Conservation (phyloP, 1,284 basidiomycete genomes). For the Grifola frondosa region DNA sequence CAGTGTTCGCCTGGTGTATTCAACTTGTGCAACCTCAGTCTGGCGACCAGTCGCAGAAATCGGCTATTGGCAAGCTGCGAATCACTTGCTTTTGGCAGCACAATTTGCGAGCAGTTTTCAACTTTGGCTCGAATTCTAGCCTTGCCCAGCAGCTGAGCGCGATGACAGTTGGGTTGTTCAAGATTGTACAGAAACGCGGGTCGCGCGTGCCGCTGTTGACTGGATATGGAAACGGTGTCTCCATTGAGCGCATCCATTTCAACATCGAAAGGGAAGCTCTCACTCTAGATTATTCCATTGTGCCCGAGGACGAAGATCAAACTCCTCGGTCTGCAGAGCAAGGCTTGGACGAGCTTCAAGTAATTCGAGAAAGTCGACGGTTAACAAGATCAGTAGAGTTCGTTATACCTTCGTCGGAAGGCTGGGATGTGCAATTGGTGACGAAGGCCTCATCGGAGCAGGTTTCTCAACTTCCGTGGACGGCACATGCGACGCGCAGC, state of each 20-base stretch:
- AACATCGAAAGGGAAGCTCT: slow-evolving; percentile 82
- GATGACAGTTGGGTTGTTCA: slow-evolving; percentile 78
- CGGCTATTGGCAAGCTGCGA: slow-evolving; percentile 49
- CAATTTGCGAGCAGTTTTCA: slow-evolving; percentile 89
- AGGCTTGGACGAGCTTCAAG: slow-evolving; percentile 59
- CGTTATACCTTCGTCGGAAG: slow-evolving; percentile 72
- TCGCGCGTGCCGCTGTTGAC: slow-evolving; percentile 72
- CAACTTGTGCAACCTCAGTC: slow-evolving; percentile 59
- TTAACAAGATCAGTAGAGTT: slow-evolving; percentile 80
- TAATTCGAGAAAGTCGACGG: slow-evolving; percentile 61
- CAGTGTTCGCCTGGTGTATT: slow-evolving; percentile 93
- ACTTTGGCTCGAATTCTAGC: slow-evolving; percentile 59
- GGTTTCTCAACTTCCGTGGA: slow-evolving; percentile 77
- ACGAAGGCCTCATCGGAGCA: slow-evolving; percentile 70
- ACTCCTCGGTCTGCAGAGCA: slow-evolving; percentile 35
- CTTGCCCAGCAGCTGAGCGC: slow-evolving; percentile 75
- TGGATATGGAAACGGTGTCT: slow-evolving; percentile 82
- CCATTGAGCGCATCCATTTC: slow-evolving; percentile 75
- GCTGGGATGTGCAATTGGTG: slow-evolving; percentile 87
- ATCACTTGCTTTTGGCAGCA: slow-evolving; percentile 96
- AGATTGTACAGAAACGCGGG: slow-evolving; percentile 74
- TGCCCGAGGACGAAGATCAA: slow-evolving; percentile 72
- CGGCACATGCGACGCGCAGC: slow-evolving; percentile 60
- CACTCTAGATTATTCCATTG: slow-evolving; percentile 83
- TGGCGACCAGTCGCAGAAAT: slow-evolving; percentile 29